Evolutionary conservation across 495 filamentous ascomycete genomes (phyloP).

Genomic region (Aspergillus bertholletiae): DNA sequence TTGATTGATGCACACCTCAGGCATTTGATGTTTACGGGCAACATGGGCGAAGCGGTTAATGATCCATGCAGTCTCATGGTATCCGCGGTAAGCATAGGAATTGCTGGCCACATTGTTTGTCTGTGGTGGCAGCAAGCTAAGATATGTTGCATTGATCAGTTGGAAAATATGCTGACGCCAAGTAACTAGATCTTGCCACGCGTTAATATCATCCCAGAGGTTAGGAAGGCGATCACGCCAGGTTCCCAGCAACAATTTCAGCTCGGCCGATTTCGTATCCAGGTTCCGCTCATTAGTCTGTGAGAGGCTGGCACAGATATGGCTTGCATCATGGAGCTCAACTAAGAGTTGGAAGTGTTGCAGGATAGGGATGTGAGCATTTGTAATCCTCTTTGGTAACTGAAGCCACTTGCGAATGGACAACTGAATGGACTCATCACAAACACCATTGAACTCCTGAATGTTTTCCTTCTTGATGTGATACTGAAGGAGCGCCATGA

Average conservation of each 20-base stretch:
- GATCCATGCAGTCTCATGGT: conserved; percentile 99
- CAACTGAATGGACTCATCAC: conserved; percentile 93
- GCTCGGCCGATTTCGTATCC: conserved; percentile 89
- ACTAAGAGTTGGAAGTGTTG: conserved; percentile 99
- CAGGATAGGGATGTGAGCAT: conserved; percentile 90
- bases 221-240: conserved; percentile 97
- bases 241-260: conserved; percentile 89
- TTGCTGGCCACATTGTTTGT: conserved; percentile 74
- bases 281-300: conserved; percentile 81
- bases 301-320: conserved; percentile 85
- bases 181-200: conserved; percentile 97
- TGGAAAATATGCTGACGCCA: conserved; percentile 99
- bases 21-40: conserved; percentile 92
- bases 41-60: conserved; percentile 99
- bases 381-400: conserved; percentile 85
- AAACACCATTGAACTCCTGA: conserved; percentile 80
- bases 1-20: conserved; percentile 95
- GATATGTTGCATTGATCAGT: conserved; percentile 91
- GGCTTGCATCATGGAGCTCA: conserved; percentile 94
- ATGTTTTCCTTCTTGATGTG: conserved; percentile 80
- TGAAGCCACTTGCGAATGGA: conserved; percentile 99
- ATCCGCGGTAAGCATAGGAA: conserved; percentile 94
- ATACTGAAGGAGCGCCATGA: conserved; percentile 91
- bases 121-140: conserved; percentile 77
- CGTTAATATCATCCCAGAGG: conserved; percentile 98